Evolutionary conservation across 805 yeast species (phyloP), one percentile per base, ranked within the genome.

Genomic region (Brettanomyces nanus): DNA sequence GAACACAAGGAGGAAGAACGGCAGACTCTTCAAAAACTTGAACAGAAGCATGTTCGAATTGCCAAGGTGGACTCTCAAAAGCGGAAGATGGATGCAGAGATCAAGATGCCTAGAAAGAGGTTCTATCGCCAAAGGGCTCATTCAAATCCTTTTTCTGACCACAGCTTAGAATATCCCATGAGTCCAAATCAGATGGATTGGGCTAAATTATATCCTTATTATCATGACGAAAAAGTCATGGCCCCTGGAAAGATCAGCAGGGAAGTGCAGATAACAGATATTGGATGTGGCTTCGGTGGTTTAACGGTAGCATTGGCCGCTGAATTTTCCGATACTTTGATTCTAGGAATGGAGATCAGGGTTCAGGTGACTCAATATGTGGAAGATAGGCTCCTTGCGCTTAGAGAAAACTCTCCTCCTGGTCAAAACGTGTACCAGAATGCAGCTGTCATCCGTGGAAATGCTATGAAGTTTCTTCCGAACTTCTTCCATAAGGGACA

Each of bases 271-370:
- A 81, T 92, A 37, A 97, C 97, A 4, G 98, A 92, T 57, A 75
- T 92, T 42, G 98, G 98, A 6, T 92, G 98, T 64, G 98, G 98
- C 1, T 92, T 85, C 58, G 98, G 98, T 38, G 98, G 98, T 0
- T 68, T 92, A 41, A 59, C 85, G 49, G 77, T 83, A 26, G 82
- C 85, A 38, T 68, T 92, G 40, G 80, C 95, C 4, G 82, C 87
- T 4, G 75, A 65, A 39, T 81, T 84, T 45, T 87, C 92, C 2
- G 75, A 83, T 3, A 73, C 69, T 11, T 66, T 85, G 52, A 80
- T 87, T 32, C 66, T 92, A 33, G 98, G 98, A 14, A 87, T 92
- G 95, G 98, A 92, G 63, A 92, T 92, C 54, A 74, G 98, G 55
- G 96, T 89, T 15, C 98, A 92, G 62, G 98, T 92, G 35, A 90